Base-by-base conservation (phyloP, 179 eudicot genomes). In the Vitellaria paradoxa region DNA sequence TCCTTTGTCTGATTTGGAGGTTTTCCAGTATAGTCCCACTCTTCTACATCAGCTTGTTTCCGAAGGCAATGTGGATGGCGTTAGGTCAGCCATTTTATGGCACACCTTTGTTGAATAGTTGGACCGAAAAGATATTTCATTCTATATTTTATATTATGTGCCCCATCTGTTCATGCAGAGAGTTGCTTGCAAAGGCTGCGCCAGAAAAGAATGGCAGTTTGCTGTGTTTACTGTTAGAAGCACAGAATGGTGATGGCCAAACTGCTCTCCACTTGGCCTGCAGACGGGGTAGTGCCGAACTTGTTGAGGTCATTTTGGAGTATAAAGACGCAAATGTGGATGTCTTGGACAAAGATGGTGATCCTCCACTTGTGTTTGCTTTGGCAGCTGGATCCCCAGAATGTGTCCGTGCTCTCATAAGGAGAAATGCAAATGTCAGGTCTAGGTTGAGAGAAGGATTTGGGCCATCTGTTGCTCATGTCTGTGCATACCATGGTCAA, bases 261-360 rank as follows among this genome's bases (percentile, higher is more conserved):
- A 92, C 98, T 79, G 99, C 97, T 75, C 98, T 96, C 77, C 99
- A 96, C 81, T 89, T 96, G 88, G 99, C 99, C 67, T 96, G 99
- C 86, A 93, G 99, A 80, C 88, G 99, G 80, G 99, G 99, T 64
- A 89, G 98, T 77, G 87, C 82, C 23, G 94, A 89, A 77, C 99
- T 96, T 79, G 98, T 96, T 78, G 96, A 93, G 82, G 87, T 91
- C 76, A 92, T 96, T 72, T 87, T 96, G 85, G 92, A 82, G 80
- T 91, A 87, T 80, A 77, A 85, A 75, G 96, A 96, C 77, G 98
- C 98, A 30, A 83, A 91, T 84, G 99, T 93, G 72, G 98, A 96
- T 84, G 90, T 92, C 72, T 91, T 92, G 72, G 99, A 96, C 81
- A 93, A 89, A 84, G 97, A 96, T 79, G 99, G 98, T 79, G 99